Conservation (phyloP, 768 basidiomycete species). For the Auricularia auricula-judae region DNA sequence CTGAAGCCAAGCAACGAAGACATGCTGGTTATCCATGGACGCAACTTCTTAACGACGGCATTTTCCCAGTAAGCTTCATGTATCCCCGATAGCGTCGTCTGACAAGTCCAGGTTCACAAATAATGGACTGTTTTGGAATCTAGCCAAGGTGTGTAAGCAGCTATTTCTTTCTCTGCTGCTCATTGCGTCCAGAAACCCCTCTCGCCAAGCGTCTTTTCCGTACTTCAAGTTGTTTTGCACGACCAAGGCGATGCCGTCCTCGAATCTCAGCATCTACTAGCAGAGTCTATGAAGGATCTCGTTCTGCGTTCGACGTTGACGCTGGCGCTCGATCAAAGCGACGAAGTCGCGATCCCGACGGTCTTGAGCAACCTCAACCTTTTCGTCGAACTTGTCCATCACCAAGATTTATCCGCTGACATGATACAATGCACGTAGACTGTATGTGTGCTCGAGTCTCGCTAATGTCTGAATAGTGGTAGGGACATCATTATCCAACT, state of each 20-base stretch:
- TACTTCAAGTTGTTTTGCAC: constrained; percentile 4
- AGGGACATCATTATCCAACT: constrained; percentile 39
- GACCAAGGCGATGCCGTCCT: constrained; percentile 1
- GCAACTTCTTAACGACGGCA: constrained; percentile 40
- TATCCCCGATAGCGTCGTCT: not conserved
- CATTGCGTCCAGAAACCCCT: not conserved
- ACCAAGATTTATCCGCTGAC: constrained; percentile 37
- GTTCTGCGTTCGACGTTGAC: constrained; percentile 46
- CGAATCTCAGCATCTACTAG: constrained; percentile 36
- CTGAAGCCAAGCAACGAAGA: constrained; percentile 45
- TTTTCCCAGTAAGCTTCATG: constrained; percentile 32
- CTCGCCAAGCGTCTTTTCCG: not conserved
- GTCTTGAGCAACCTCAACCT: constrained; percentile 44
- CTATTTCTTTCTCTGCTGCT: not conserved
- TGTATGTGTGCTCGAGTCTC: too few relatives aligned
- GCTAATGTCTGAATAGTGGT: constrained; percentile 29
- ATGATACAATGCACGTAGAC: constrained; percentile 43
- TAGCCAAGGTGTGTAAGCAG: constrained; percentile 40
- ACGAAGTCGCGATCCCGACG: constrained; percentile 32
- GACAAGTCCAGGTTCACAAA: constrained; percentile 36
- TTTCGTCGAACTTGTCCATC: constrained; percentile 50
- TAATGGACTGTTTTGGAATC: constrained; percentile 43
- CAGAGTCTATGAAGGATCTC: constrained; percentile 23
- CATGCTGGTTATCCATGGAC: constrained; percentile 45
- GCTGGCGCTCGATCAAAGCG: constrained; percentile 40